These are phyloP conservation scores for Quercus parvula DNA, from an alignment of 306 rosid species.

Conservation along the genomic window DNA sequence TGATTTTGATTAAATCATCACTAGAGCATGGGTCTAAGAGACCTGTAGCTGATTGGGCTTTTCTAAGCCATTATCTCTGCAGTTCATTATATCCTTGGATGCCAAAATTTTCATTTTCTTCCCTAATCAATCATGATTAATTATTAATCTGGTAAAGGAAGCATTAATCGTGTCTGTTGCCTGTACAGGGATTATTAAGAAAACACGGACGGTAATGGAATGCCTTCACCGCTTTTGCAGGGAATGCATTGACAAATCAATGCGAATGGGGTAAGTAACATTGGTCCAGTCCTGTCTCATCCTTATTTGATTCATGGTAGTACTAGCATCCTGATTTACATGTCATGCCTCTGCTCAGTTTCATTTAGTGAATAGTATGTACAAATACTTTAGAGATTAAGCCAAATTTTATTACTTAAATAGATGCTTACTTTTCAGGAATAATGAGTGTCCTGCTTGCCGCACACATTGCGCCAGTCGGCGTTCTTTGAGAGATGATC, in stretches of 20 bases:
- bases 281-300: conserved; percentile 14
- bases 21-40: no score
- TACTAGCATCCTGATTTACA: conserved; percentile 4
- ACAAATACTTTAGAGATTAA: neutral
- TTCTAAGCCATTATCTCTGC: neutral
- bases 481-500: conserved; percentile 97
- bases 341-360: conserved; percentile 13
- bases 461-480: conserved; percentile 99
- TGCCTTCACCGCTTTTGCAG: conserved; percentile 96
- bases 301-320: conserved; percentile 17
- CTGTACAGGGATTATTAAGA: conserved; percentile 76
- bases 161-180: neutral
- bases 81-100: neutral
- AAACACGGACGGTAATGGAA: conserved; percentile 97
- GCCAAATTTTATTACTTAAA: neutral
- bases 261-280: conserved; percentile 78
- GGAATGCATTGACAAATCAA: conserved; percentile 97
- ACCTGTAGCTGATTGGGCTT: no score
- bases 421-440: conserved; percentile 43
- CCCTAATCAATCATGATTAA: neutral
- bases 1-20: neutral
- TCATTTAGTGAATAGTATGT: conserved; percentile 5
- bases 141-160: conserved; percentile 1
- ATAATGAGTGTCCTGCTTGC: conserved; percentile 97
- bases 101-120: neutral